These are phyloP conservation scores for Floccularia luteovirens DNA, from an alignment of 768 basidiomycete genomes.

Conservation along the genomic window DNA sequence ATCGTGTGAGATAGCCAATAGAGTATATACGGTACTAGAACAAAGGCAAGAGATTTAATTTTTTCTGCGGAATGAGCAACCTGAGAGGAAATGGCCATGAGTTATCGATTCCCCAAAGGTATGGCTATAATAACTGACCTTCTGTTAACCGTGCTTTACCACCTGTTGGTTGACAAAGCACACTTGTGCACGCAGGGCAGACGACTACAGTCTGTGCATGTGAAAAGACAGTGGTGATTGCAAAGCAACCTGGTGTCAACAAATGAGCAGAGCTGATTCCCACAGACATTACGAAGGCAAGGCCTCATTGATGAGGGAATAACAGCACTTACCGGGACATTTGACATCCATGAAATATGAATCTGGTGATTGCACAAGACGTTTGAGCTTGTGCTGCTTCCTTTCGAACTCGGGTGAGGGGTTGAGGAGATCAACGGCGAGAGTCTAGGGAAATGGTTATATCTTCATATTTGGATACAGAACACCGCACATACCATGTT, in stretches of 20 bases:
- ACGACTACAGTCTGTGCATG: constrained; percentile 97
- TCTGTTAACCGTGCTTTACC: constrained; percentile 97
- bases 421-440: constrained; percentile 97
- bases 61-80: constrained; percentile 98
- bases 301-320: constrained; percentile 5
- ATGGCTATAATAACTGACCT: constrained; percentile 47
- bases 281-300: constrained; percentile 9
- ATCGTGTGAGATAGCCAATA: background rate
- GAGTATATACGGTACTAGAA: constrained; percentile 4
- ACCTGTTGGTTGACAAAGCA: constrained; percentile 97
- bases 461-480: background rate
- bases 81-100: constrained; percentile 28
- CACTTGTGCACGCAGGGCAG: constrained; percentile 87
- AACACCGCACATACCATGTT: constrained; percentile 22
- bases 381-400: constrained; percentile 97
- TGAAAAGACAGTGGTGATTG: constrained; percentile 97
- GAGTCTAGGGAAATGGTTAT: constrained; percentile 47
- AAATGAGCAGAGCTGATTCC: no score
- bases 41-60: constrained; percentile 40
- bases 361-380: constrained; percentile 96
- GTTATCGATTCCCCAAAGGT: constrained; percentile 3
- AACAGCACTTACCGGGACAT: constrained; percentile 69
- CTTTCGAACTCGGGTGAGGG: constrained; percentile 82
- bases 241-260: constrained; percentile 93
- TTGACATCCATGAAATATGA: constrained; percentile 99